These are phyloP conservation scores for Cubamyces lactineus DNA, from an alignment of 768 basidiomycete genomes.

Conservation along the genomic window DNA sequence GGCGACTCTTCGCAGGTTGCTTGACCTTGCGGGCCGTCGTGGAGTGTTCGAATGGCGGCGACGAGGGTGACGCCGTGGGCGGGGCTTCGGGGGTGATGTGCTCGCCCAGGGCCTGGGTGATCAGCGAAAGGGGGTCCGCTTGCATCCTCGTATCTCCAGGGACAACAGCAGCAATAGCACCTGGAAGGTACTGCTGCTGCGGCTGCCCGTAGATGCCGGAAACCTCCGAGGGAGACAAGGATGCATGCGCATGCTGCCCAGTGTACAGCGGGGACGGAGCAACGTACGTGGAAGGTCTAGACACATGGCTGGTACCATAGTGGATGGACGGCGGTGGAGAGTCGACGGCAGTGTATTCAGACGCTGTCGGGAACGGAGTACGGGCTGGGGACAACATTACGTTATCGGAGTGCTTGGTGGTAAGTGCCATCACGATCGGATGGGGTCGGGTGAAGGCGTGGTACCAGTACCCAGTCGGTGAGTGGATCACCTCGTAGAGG, in stretches of 20 bases:
- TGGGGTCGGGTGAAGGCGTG: no score
- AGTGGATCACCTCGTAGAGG: no score
- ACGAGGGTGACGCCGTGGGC: not conserved
- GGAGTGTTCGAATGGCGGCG: not conserved
- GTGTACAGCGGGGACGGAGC: not conserved
- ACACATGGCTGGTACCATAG: not conserved
- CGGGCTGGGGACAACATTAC: no score
- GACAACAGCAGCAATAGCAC: constrained; percentile 7
- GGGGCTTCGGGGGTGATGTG: not conserved
- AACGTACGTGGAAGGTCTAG: not conserved
- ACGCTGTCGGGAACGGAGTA: not conserved
- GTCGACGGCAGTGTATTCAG: not conserved
- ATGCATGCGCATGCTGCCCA: not conserved
- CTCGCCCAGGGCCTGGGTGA: not conserved
- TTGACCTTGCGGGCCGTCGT: not conserved
- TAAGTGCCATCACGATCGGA: no score
- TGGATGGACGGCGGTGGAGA: not conserved
- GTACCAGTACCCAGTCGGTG: no score
- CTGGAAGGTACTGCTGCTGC: constrained; percentile 7
- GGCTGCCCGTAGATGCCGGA: not conserved
- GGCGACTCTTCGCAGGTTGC: constrained; percentile 1
- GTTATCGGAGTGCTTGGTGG: no score
- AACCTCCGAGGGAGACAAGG: not conserved
- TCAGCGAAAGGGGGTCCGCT: constrained; percentile 1
- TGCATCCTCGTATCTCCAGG: not conserved